Evolutionary conservation across 176 grass and related monocot species (phyloP), one percentile per base, ranked within the genome.

Genomic region (Miscanthus lutarioriparius): DNA sequence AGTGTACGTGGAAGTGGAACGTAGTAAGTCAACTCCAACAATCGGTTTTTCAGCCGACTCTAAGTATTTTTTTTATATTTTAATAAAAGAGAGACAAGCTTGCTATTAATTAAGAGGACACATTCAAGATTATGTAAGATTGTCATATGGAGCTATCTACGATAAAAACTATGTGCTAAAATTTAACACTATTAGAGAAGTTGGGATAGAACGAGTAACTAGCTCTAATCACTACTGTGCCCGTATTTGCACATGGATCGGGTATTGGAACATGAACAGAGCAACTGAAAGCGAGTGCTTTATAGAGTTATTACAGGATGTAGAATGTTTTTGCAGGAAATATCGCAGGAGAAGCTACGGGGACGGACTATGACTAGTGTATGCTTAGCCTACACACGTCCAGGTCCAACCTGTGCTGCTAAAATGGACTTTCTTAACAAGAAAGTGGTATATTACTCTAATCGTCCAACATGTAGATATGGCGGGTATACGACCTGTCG

Each of bases 251-350:
- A 51, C 23, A 62, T 40, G 65, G 44, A 65, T 58, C 16, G 25
- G 41, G 22, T 17, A 44, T 8, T 43, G 2, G 7, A 30, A 8
- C 78, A 6, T 23, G 22, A 53, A 74, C 69, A 67, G 30, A 19
- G 19, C 59, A 74, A 30, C 58, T 67, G 77, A 74, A 66, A 86
- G 41, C n/a, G 58, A 80, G 17, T 11, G 17, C 14, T 6, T 65
- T 16, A 8, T 38, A 25, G 30, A 53, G 17, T 47, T 2, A 2
- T 32, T 38, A 5, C 5, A 15, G 61, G 7, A 26, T 80, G 9
- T 25, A 56, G 8, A 72, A 41, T 32, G 11, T 48, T 64, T 23
- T 17, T 16, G 51, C 45, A 48, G 14, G 14, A 48, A 48, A 16
- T 16, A 0, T 47, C 15, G 44, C 1, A 44, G 10, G 13, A 35